Evolutionary conservation across 2,329 filamentous ascomycete genomes (phyloP), one percentile per base, ranked within the genome.

Genomic region (Cylindrodendrum hubeiense): DNA sequence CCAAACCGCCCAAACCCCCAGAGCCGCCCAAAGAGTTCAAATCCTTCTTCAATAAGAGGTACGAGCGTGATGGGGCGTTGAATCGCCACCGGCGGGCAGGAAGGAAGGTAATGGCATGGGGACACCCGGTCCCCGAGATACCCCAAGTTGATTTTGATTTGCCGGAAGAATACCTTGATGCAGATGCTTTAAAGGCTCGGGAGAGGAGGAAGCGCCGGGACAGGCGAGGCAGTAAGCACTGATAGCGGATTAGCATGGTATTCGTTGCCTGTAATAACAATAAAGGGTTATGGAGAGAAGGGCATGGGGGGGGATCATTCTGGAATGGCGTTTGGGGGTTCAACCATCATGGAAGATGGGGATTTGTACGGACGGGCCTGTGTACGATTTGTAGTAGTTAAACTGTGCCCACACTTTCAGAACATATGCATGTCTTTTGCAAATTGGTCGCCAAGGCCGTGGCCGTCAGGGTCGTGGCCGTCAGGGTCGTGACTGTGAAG

Each of bases 31-130:
- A 85, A 63, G 91, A 93, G 39, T 94, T 98, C 75, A 91, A 84
- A n/a, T 97, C 93, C 0, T 98, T 98, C 81, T 98, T 94, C 77
- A 79, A 86, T 19, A 94, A 96, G 80, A 89, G 87, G 24, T 90
- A 97, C 75, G 86, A 95, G 66, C 91, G 95, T 26, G 93, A 94
- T 22, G 89, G 90, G 7, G 94, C 95, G 10, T 80, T 97, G n/a
- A 91, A 89, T 66, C 90, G 89, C 70, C 85, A 89, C 52, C 87
- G 94, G 34, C 89, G 93, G 56, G 88, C 90, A 53, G 89, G 89
- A 46, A 86, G 93, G 53, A 92, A 87, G 55, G 85, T 90, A 17
- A 84, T 91, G 51, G 95, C 95, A 4, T 98, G 96, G 86, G 95
- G 95, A 0, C 88, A 91, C 26, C 87, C 92, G 0, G 80, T 98